These are phyloP conservation scores for Eustoma russellianum DNA, from an alignment of 257 asterid genomes.

Conservation along the genomic window DNA sequence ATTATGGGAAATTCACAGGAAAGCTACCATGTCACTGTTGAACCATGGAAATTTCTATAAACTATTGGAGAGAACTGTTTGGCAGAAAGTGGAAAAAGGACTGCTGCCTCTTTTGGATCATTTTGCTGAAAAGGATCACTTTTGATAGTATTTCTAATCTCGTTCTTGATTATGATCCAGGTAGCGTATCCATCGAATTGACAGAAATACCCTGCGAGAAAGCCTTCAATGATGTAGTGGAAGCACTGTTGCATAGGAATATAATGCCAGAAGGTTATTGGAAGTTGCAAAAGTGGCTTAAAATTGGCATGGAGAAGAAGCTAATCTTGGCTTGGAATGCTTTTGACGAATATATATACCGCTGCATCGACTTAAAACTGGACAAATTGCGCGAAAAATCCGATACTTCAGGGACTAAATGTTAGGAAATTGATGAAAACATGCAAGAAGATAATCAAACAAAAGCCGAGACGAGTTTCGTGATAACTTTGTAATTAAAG, in stretches of 20 bases:
- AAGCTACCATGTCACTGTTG: conserved; percentile 2
- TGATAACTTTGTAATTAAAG: too few relatives aligned
- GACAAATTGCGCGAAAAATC: not conserved
- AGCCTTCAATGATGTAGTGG: conserved; percentile 3
- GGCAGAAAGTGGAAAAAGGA: conserved; percentile 2
- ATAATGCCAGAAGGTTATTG: conserved; percentile 4
- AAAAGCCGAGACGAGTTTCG: too few relatives aligned
- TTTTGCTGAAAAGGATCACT: not conserved
- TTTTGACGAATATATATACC: conserved; percentile 5
- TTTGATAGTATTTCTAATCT: conserved; percentile 6
- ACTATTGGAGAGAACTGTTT: not conserved
- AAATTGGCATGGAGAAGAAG: conserved; percentile 10
- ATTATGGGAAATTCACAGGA: conserved; percentile 11
- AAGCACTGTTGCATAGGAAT: conserved; percentile 5
- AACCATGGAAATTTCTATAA: not conserved
- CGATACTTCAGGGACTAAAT: too few relatives aligned
- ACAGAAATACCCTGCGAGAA: not conserved
- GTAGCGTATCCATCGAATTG: conserved; percentile 3
- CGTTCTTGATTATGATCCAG: conserved; percentile 1
- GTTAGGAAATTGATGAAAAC: too few relatives aligned
- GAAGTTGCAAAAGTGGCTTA: conserved; percentile 10
- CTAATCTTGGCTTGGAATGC: not conserved
- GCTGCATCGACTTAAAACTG: not conserved
- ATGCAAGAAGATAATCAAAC: too few relatives aligned
- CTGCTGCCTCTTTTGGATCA: conserved; percentile 1